Evolutionary conservation across 768 basidiomycete species (phyloP).

Genomic region (Lentinula sp.): DNA sequence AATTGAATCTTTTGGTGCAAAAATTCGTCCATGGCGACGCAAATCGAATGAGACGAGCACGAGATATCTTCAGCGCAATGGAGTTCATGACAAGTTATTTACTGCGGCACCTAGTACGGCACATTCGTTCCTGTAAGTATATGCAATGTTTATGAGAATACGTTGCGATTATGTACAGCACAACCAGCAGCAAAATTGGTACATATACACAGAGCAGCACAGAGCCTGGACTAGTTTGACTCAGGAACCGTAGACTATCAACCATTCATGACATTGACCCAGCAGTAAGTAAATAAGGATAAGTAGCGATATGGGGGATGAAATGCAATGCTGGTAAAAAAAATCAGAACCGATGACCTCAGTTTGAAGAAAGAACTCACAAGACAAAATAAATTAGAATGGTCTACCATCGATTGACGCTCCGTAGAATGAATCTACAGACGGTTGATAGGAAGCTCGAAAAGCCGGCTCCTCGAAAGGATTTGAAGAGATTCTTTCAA

Average conservation of each 20-base stretch:
- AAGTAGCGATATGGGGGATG: background rate
- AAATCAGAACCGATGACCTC: background rate
- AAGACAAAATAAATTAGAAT: background rate
- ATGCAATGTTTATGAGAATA: background rate
- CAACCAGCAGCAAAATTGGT: background rate
- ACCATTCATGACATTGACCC: background rate
- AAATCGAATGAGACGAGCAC: background rate
- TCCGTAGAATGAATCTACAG: conserved; percentile 9
- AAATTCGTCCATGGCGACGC: background rate
- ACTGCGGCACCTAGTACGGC: background rate
- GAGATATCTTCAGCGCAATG: no score
- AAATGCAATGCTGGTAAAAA: background rate
- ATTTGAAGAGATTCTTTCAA: background rate
- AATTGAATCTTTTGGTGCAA: background rate
- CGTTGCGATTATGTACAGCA: background rate
- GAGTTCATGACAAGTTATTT: background rate
- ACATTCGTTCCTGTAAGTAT: background rate
- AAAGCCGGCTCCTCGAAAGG: background rate
- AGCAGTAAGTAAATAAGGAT: background rate
- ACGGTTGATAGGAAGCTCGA: background rate
- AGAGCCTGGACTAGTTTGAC: background rate
- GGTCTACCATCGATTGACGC: background rate
- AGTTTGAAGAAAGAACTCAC: background rate
- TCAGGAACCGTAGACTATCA: background rate
- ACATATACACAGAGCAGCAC: background rate